Evolutionary conservation across 2,329 filamentous ascomycete genomes (phyloP).

Genomic region (Alternaria novae-zelandiae): DNA sequence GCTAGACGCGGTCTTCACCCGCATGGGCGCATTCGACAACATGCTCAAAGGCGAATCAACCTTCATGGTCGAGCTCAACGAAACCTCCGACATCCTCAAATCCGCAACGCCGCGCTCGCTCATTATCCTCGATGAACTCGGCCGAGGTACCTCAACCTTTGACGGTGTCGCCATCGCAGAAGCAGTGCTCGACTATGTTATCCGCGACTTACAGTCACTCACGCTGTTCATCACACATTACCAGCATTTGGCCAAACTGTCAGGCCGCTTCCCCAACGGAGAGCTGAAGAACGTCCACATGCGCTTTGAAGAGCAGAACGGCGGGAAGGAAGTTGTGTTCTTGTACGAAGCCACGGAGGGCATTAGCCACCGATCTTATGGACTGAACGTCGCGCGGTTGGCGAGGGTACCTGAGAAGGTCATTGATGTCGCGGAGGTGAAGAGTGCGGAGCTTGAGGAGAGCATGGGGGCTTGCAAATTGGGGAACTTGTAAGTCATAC

Average conservation of each 20-base stretch:
- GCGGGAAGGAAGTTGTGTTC: conserved; percentile 82
- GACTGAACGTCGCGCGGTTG: conserved; percentile 87
- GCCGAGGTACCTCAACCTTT: conserved; percentile 90
- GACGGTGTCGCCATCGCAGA: conserved; percentile 96
- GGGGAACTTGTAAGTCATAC: conserved; percentile 40
- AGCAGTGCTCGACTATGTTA: conserved; percentile 84
- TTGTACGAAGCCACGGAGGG: conserved; percentile 91
- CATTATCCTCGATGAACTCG: conserved; percentile 93
- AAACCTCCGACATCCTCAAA: conserved; percentile 90
- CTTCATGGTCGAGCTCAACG: conserved; percentile 97
- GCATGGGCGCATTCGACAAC: conserved; percentile 96
- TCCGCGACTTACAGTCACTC: conserved; percentile 74
- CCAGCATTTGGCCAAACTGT: conserved; percentile 80
- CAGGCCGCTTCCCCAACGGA: conserved; percentile 67
- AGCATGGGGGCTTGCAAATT: conserved; percentile 51
- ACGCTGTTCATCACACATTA: conserved; percentile 99
- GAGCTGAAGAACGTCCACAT: conserved; percentile 91
- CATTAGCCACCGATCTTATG: conserved; percentile 92
- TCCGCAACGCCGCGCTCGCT: conserved; percentile 83
- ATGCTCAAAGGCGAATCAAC: conserved; percentile 93
- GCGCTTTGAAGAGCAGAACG: conserved; percentile 68
- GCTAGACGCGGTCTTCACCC: conserved; percentile 89
- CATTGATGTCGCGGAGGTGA: conserved; percentile 77
- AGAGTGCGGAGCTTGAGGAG: conserved; percentile 81
- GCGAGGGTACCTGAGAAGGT: conserved; percentile 80